Percentiles rank a stretch among this genome's conserved stretches.
Evolutionary conservation across 2,329 filamentous ascomycete species (phyloP).

Genomic region (Penicillium paneum): DNA sequence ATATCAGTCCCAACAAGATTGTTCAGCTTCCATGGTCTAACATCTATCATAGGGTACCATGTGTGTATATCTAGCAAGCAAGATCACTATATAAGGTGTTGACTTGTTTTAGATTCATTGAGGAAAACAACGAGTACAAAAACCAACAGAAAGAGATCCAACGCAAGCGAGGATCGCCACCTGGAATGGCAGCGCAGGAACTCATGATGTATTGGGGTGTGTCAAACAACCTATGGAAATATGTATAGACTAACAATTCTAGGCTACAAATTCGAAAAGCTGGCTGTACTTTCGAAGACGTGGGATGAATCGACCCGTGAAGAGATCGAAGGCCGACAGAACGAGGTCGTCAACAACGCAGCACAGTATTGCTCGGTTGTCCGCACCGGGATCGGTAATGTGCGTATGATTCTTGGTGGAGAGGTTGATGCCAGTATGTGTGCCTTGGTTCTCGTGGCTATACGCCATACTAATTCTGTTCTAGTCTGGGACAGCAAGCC

Average conservation of each 20-base stretch:
- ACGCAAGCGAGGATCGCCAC: constrained; percentile 47
- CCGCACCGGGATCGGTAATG: constrained; percentile 76
- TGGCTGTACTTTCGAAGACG: constrained; percentile 69
- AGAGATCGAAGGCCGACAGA: constrained; percentile 72
- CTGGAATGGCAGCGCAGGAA: constrained; percentile 63
- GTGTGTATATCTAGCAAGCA: constrained; percentile 36
- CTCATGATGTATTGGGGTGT: constrained; percentile 91
- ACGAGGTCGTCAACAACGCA: constrained; percentile 76
- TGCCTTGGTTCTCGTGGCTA: not conserved
- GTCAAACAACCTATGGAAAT: not conserved
- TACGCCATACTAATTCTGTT: not conserved
- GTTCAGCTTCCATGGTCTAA: constrained; percentile 17
- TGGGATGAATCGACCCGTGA: constrained; percentile 72
- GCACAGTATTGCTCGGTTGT: constrained; percentile 96
- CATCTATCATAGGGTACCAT: constrained; percentile 50
- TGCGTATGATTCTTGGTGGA: constrained; percentile 75
- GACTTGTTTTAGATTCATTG: constrained; percentile 68
- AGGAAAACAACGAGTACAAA: constrained; percentile 80
- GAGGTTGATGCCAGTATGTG: constrained; percentile 82
- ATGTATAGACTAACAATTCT: constrained; percentile 7
- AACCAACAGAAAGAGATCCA: constrained; percentile 60
- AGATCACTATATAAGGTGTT: not conserved
- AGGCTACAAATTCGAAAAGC: constrained; percentile 96
- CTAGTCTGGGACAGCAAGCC: constrained; percentile 83
- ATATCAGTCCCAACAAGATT: not conserved